A percentile compares a stretch with the other conserved stretches of the same genome.
These are phyloP conservation scores for Phoenix roebelenii DNA, from an alignment of 176 grass and related monocot genomes.

Conservation along the genomic window DNA sequence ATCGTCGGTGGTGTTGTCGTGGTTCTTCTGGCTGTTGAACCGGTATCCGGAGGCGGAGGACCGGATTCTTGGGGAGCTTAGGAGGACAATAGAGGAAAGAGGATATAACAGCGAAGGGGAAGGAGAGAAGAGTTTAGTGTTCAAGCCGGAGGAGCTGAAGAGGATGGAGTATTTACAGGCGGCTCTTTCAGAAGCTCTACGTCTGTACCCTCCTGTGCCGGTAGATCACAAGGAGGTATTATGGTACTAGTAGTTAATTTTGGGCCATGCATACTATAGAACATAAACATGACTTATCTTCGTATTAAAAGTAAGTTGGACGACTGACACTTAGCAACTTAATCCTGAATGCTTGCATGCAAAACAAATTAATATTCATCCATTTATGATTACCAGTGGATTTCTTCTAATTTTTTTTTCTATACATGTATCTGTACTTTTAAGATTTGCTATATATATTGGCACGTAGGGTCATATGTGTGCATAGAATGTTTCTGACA, in stretches of 20 bases:
- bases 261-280: no score
- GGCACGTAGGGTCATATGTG: no score
- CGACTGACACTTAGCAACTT: no score
- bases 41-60: slow-evolving; percentile 45
- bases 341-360: no score
- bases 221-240: slow-evolving; percentile 96
- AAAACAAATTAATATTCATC: no score
- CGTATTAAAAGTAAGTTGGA: no score
- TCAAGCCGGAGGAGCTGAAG: slow-evolving; percentile 81
- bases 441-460: no score
- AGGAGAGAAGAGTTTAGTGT: slow-evolving; percentile 43
- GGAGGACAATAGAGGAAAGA: slow-evolving; percentile 34
- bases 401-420: no score
- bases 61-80: slow-evolving; percentile 56
- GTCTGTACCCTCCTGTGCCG: slow-evolving; percentile 83
- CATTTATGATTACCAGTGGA: no score
- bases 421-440: no score
- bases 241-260: not conserved
- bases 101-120: slow-evolving; percentile 13
- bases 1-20: slow-evolving; percentile 82
- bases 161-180: slow-evolving; percentile 94
- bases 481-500: no score
- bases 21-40: slow-evolving; percentile 95
- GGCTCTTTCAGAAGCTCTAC: slow-evolving; percentile 78
- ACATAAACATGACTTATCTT: no score